phyloP scores from a whole-genome alignment of 2,329 filamentous ascomycete species.

The Monosporascus ibericus region DNA sequence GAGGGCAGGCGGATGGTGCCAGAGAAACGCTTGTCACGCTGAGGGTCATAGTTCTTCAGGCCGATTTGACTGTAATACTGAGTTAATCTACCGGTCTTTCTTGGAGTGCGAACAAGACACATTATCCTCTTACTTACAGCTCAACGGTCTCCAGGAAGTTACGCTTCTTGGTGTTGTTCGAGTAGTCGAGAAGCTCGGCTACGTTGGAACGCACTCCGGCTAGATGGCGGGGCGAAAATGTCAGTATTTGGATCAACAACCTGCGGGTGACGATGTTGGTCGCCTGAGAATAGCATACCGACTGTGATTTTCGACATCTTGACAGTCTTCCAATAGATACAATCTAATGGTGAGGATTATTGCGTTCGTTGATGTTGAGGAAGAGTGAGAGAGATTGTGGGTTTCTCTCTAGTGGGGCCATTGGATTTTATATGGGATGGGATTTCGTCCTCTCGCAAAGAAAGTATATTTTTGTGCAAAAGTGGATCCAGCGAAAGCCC shows the following conservation, averaged over 20 bases:
- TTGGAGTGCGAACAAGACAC: no score
- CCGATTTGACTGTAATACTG: conserved; percentile 55
- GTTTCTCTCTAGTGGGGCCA: neutral
- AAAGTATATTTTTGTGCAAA: no score
- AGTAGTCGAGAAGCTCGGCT: conserved; percentile 91
- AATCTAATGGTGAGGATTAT: conserved; percentile 68
- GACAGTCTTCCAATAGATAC: conserved; percentile 82
- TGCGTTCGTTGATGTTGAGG: conserved; percentile 27
- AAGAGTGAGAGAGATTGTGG: conserved; percentile 1
- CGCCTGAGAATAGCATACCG: conserved; percentile 37
- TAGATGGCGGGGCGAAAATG: conserved; percentile 23
- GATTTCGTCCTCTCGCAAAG: neutral
- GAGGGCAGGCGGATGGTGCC: conserved; percentile 94
- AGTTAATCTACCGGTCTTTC: no score
- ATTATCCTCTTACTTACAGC: conserved; percentile 27
- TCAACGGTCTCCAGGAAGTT: conserved; percentile 97
- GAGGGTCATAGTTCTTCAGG: conserved; percentile 97
- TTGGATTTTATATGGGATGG: neutral
- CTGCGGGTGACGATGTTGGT: neutral
- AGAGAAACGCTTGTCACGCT: conserved; percentile 99
- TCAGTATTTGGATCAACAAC: conserved; percentile 3
- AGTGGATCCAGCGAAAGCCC: no score
- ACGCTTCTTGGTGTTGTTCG: conserved; percentile 89
- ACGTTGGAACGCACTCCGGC: conserved; percentile 54
- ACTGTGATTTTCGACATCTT: conserved; percentile 84